Evolutionary conservation across 1,284 basidiomycete genomes (phyloP), one percentile per base, ranked within the genome.

Genomic region (Ceratobasidium sp.): DNA sequence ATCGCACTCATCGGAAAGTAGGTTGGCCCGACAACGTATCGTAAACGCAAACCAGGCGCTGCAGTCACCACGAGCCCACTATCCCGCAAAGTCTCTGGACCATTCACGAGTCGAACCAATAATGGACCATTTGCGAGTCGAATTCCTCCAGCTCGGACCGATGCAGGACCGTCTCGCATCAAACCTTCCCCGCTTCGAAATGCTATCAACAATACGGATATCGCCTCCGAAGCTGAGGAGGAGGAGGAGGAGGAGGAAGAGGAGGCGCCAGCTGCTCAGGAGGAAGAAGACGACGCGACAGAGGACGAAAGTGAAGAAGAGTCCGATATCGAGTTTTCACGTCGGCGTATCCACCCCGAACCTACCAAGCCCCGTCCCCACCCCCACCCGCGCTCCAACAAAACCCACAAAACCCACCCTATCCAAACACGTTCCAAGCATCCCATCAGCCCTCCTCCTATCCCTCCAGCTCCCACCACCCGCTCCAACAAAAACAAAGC

Each of bases 21-120:
- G 52, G 18, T 28, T 21, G 52, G 50, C 26, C 64, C 64, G 5
- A 28, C 44, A 18, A 69, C 64, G 13, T 69, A 69, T 23, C 54
- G 55, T 18, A 38, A 32, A 30, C 50, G 41, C 32, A 69, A 69
- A 41, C 35, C 64, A 11, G 35, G 35, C 35, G 35, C 35, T 14
- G 41, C 35, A 26, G 26, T 69, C 11, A 23, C 41, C 52, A 69
- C 54, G 52, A 69, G 54, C 23, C 52, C 64, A 6, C 18, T 41
- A 16, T 30, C 52, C 7, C 50, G 23, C 23, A 69, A 69, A 23
- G 1, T 49, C 23, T 8, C 50, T 46, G 64, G 52, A 1, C 52
- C 52, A 8, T 52, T 50, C 21, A 8, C 47, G 28, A 23, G n/a
- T 38, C 44, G 30, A 41, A 23, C 38, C 14, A 69, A 43, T 23